Base-by-base conservation (phyloP, 1,139 yeast species). In the Sugiyamaella paludigena region DNA sequence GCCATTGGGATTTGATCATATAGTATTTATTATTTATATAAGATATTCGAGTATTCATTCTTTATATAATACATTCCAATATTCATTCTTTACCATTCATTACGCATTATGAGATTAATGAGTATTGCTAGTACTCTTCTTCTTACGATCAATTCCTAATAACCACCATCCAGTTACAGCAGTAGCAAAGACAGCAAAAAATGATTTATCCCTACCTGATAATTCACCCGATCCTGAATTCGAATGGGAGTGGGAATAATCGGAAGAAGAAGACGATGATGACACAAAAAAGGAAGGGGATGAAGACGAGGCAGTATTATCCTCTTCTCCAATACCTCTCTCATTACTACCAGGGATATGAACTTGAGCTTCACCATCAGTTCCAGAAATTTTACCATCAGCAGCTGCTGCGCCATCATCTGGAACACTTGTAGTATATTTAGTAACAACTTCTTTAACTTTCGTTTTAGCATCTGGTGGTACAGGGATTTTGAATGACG, bases 401-500 rank as follows among this genome's bases (percentile, higher is more conserved):
- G 43, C 51, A 26, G 50, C 55, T 7, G 58, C 57, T 31, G 59
- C 59, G 8, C 62, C 61, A 26, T 55, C 57, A 43, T 57, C 58
- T n/a, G 62, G 59, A 26, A 54, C 59, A n/a, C 58, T 54, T 9
- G 61, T 56, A 1, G 54, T 49, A 44, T 59, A 60, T n/a, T 48
- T 55, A 8, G 65, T 53, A 36, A 40, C 40, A 11, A 59, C 58
- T 24, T 44, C 53, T 45, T 49, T 47, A 27, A 59, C 57, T 7
- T 59, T 51, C 13, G 56, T 50, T 38, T 41, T 48, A 43, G 50
- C 58, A 36, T 65, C 68, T 1, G 75, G 72, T 4, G 68, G 62
- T 1, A 70, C 64, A 1, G 76, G 77, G 45, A 74, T 67, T 54
- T 63, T 68, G 52, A 69, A 54, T 29, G 67, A 64, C 1, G 69